phyloP scores from a whole-genome alignment of 164 flowering plant species.

The Macadamia integrifolia region DNA sequence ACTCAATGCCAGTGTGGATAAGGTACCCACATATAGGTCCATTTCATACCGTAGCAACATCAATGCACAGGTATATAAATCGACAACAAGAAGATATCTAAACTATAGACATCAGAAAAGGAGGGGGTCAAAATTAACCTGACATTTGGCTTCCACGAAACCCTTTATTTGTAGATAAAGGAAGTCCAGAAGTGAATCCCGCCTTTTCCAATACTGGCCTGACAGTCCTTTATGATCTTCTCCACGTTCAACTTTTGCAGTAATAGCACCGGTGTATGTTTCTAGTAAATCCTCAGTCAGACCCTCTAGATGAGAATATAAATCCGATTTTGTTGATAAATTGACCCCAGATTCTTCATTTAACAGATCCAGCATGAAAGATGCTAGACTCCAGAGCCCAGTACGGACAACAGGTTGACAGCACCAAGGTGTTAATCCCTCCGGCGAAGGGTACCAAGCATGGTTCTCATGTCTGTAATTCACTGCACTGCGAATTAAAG shows the following conservation, averaged over 20 bases:
- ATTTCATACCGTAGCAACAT: not conserved
- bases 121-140: conserved; percentile 34
- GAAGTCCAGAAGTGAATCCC: conserved; percentile 69
- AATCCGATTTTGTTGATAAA: conserved; percentile 38
- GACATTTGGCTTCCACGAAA: conserved; percentile 36
- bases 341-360: conserved; percentile 47
- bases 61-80: not conserved
- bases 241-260: conserved; percentile 69
- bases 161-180: conserved; percentile 60
- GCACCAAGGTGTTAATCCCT: conserved; percentile 85
- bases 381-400: conserved; percentile 82
- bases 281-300: conserved; percentile 68
- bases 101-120: not conserved
- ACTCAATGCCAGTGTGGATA: too few species aligned
- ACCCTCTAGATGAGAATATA: conserved; percentile 53
- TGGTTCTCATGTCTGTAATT: conserved; percentile 63
- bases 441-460: conserved; percentile 86
- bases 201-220: conserved; percentile 59
- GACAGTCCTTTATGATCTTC: conserved; percentile 65
- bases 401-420: conserved; percentile 61
- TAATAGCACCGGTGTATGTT: conserved; percentile 65
- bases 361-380: conserved; percentile 61
- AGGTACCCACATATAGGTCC: too few species aligned
- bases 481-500: conserved; percentile 50
- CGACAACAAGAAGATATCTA: not conserved